Base-by-base conservation (phyloP, 2,329 filamentous ascomycete genomes). In the Anisogramma anomala region DNA sequence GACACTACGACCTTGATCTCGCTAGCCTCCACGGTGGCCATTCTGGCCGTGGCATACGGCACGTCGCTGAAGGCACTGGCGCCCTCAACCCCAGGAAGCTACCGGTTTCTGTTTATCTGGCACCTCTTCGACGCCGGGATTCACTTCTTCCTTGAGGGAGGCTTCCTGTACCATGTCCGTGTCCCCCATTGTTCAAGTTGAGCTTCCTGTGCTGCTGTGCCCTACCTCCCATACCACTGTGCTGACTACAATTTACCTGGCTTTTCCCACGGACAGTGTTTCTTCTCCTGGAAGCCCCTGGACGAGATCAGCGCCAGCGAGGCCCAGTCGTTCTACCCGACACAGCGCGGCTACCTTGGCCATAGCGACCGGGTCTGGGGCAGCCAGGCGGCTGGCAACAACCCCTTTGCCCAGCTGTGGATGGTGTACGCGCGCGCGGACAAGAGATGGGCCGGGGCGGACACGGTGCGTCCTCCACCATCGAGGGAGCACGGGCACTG, bases 41-140 rank as follows among this genome's bases (percentile, higher is more conserved):
- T 80, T 49, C 58, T 74, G 14, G 53, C 59, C 39, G 55, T 63
- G 41, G 72, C 73, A 40, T 74, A 74, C 55, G 50, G 49, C 18
- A 52, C 66, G 17, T 77, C 74, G 8, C 63, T 63, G 22, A 52
- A 48, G 36, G 61, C 64, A 17, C 63, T 75, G 17, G 58, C 79
- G 3, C 56, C 63, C 14, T 55, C 66, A 1, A 67, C 77, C 9
- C 62, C 72, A 1, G 57, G 64, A 27, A 73, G 77, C 38, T 69
- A 71, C 42, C 85, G 87, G 47, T 66, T 84, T 57, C 78, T 95
- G 49, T 94, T 94, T 71, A 74, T 93, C 63, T 95, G 89, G 89
- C 88, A 95, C 66, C 73, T 84, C 27, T 93, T 94, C 64, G 88
- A 95, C 60, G 85, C 85, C 23, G 72, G 95, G 32, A 89, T 88